A percentile compares a stretch with the other conserved stretches of the same genome.
phyloP scores from a whole-genome alignment of 2,329 filamentous ascomycete species.

The Calonectria hawksworthii region DNA sequence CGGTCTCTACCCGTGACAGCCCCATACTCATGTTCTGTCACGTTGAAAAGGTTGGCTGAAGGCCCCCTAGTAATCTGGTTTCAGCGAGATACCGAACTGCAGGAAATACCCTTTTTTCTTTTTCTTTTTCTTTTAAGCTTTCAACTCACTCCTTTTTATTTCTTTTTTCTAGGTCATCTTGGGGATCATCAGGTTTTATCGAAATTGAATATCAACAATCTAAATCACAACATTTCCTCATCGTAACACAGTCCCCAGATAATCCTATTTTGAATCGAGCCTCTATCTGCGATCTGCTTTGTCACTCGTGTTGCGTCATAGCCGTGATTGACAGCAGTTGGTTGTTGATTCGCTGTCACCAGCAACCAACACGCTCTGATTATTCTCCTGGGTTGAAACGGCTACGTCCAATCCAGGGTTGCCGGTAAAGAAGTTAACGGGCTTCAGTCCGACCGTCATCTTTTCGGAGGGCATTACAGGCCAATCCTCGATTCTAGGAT shows the following conservation, averaged over 20 bases:
- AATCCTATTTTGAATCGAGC: background rate
- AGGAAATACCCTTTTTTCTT: no score
- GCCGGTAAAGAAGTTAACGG: constrained; percentile 66
- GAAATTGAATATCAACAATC: no score
- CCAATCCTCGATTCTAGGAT: constrained; percentile 76
- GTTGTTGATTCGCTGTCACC: background rate
- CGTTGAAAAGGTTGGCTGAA: background rate
- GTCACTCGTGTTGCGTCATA: background rate
- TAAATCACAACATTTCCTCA: background rate
- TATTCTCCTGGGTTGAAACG: constrained; percentile 52
- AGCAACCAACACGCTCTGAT: constrained; percentile 48
- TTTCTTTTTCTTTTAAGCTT: no score
- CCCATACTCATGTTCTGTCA: no score
- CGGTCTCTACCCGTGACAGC: no score
- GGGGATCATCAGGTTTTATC: no score
- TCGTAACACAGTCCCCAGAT: background rate
- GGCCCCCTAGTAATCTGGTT: no score
- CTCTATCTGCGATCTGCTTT: background rate
- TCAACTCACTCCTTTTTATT: no score
- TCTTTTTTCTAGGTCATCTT: no score
- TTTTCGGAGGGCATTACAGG: constrained; percentile 77
- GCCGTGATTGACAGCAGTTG: constrained; percentile 2
- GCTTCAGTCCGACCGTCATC: constrained; percentile 64
- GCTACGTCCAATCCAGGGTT: constrained; percentile 67
- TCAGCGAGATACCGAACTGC: no score